Evolutionary conservation across 108 stramenopile species (phyloP).

Genomic region (Schizochytrium sp.): DNA sequence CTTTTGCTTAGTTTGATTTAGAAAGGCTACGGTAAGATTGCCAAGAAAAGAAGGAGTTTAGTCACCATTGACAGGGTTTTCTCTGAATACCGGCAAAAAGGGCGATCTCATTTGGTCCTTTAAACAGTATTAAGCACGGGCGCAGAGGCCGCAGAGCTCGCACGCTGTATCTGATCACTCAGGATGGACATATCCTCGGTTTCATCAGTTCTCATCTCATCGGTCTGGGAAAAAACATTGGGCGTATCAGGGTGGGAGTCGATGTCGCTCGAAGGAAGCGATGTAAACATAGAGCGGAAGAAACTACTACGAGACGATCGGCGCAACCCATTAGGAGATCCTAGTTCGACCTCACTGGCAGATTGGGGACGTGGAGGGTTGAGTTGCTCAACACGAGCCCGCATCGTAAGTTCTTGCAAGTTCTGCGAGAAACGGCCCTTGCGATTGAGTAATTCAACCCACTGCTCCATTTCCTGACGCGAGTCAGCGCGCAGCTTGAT

Average conservation of each 20-base stretch:
- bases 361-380: neutral
- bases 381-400: conserved; percentile 10
- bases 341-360: neutral
- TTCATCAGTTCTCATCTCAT: neutral
- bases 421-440: conserved; percentile 51
- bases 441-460: conserved; percentile 26
- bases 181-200: too few relatives aligned
- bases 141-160: too few relatives aligned
- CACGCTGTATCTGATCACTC: too few relatives aligned
- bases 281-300: neutral
- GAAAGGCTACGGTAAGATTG: too few relatives aligned
- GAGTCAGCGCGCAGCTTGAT: conserved; percentile 52
- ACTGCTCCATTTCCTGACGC: conserved; percentile 54
- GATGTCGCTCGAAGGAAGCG: neutral
- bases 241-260: neutral
- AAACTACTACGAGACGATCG: neutral
- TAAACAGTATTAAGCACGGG: too few relatives aligned
- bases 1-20: too few relatives aligned
- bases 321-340: neutral
- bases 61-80: too few relatives aligned
- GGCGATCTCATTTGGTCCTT: too few relatives aligned
- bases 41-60: too few relatives aligned
- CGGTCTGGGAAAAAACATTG: neutral
- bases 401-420: conserved; percentile 29
- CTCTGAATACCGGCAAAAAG: too few relatives aligned